Base-by-base conservation (phyloP, 371 early-diverging fungal species). In the Synchytrium microbalum region DNA sequence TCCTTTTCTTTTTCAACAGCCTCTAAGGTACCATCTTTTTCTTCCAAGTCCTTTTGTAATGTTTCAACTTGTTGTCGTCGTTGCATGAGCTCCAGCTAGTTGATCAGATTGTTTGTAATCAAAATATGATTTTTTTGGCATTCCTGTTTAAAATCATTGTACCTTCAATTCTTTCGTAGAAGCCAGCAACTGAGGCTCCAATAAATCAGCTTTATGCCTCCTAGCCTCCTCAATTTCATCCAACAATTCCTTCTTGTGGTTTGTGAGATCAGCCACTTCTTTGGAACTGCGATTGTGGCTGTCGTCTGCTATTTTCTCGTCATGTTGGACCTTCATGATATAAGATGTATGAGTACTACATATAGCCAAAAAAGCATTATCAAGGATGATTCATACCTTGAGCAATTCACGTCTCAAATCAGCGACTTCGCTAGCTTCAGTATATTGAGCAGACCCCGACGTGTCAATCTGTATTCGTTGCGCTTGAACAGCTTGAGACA, bases 131-230 rank as follows among this genome's bases (percentile, higher is more conserved):
- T 61, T n/a, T n/a, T n/a, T n/a, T n/a, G n/a, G n/a, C n/a, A n/a
- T n/a, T n/a, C n/a, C n/a, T n/a, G n/a, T n/a, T n/a, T n/a, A n/a
- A n/a, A n/a, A n/a, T n/a, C n/a, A n/a, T n/a, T 14, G 19, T 64
- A 77, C 76, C 67, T 81, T 83, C 25, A 83, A 66, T 57, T 83
- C 83, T 61, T 83, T 83, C 30, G 77, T 83, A 14, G 77, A 69
- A 8, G 78, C 75, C 38, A 83, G 72, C 32, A 83, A 68, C 61
- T 83, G 81, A 13, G 83, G 83, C 33, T 83, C 83, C 27, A 83
- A 73, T 82, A 83, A 79, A 68, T 83, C 82, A 1, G 79, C 76
- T 67, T 81, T 80, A 66, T 83, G 83, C 54, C 72, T 64, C 55
- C 81, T 60, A n/a, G 79, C 76, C 61, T 82, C 82, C 16, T 83